Percentiles rank a stretch among this genome's conserved stretches.
Conservation (phyloP, 768 basidiomycete species). For the Pleurotus eryngii region DNA sequence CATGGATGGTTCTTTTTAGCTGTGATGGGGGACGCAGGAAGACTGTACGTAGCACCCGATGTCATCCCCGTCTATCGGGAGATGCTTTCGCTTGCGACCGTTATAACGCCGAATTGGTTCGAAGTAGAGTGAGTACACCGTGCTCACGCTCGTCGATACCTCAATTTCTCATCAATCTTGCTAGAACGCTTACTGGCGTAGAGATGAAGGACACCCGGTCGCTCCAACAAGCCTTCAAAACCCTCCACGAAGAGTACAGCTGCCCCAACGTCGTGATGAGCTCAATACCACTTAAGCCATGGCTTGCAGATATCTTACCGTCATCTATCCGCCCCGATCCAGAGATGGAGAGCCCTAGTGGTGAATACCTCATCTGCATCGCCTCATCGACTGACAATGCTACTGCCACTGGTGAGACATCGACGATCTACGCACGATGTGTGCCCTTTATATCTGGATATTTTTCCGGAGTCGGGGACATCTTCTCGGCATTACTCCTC, state of each 20-base stretch:
- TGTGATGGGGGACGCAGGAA: slow-evolving; percentile 91
- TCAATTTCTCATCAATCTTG: slow-evolving; percentile 3
- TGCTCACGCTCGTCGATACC: slow-evolving; percentile 22
- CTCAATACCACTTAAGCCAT: slow-evolving; percentile 70
- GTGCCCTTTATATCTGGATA: slow-evolving; percentile 85
- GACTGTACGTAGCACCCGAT: slow-evolving; percentile 82
- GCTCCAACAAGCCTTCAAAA: slow-evolving; percentile 62
- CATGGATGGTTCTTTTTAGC: slow-evolving; percentile 45
- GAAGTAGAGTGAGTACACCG: slow-evolving; percentile 81
- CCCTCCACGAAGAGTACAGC: slow-evolving; percentile 70
- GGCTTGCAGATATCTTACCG: slow-evolving; percentile 58
- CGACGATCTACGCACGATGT: slow-evolving; percentile 61
- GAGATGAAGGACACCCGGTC: slow-evolving; percentile 65
- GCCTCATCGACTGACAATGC: slow-evolving; percentile 47
- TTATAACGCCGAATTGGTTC: slow-evolving; percentile 98
- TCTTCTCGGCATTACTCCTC: slow-evolving; percentile 90
- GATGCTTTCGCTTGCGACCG: slow-evolving; percentile 78
- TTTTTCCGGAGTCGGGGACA: slow-evolving; percentile 95
- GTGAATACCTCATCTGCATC: slow-evolving; percentile 73
- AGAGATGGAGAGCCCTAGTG: slow-evolving; percentile 8
- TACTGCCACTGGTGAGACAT: slow-evolving; percentile 17
- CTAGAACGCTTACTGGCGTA: slow-evolving; percentile 73
- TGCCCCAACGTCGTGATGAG: slow-evolving; percentile 91
- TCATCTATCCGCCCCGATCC: slow-evolving; percentile 31
- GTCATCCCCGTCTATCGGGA: slow-evolving; percentile 84